Evolutionary conservation across 768 basidiomycete species (phyloP).

Genomic region (Lactarius sp.): DNA sequence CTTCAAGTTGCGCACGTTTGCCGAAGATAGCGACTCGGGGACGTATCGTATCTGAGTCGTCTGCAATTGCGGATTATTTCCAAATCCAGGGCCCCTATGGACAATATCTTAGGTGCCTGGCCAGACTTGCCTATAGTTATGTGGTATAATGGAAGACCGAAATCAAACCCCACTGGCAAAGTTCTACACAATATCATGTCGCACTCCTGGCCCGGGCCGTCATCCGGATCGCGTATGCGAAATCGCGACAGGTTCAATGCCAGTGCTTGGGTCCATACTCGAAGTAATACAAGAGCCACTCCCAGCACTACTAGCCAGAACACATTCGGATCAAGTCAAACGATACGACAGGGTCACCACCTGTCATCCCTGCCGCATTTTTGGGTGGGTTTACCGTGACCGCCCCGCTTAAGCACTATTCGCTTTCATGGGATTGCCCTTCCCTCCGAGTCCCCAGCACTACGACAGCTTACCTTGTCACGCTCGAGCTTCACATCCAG

Average conservation of each 20-base stretch:
- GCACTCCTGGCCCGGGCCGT: too few relatives aligned
- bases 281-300: conserved; percentile 30
- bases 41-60: neutral
- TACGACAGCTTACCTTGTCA: neutral
- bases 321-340: conserved; percentile 30
- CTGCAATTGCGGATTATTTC: neutral
- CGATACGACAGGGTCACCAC: conserved; percentile 36
- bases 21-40: neutral
- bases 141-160: too few relatives aligned
- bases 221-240: neutral
- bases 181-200: neutral
- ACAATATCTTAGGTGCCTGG: neutral
- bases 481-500: neutral
- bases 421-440: neutral
- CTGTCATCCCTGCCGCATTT: neutral
- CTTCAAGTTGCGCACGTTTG: neutral
- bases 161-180: neutral
- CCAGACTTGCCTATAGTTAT: neutral
- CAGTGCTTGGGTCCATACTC: conserved; percentile 28
- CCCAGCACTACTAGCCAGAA: too few relatives aligned
- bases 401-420: conserved; percentile 1
- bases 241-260: neutral
- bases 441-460: neutral
- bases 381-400: neutral
- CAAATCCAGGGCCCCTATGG: neutral